phyloP scores from a whole-genome alignment of 1,284 basidiomycete species.

The Heterobasidion annosum region DNA sequence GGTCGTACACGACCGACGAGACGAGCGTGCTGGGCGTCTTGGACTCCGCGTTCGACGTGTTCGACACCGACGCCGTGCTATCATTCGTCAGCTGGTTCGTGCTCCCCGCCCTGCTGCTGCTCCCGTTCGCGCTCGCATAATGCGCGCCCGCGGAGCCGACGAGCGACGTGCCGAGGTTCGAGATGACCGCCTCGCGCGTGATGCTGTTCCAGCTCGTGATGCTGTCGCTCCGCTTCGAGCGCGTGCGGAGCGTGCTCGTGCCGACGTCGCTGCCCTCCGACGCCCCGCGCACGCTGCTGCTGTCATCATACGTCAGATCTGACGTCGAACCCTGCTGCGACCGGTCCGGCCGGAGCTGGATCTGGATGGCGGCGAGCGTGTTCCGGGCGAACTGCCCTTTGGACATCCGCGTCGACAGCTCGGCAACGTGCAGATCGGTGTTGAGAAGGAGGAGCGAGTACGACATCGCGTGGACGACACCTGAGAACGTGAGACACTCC shows the following conservation, averaged over 20 bases:
- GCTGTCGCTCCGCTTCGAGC: slow-evolving; percentile 71
- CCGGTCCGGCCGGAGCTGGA: slow-evolving; percentile 51
- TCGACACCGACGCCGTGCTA: slow-evolving; percentile 14
- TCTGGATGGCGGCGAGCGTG: slow-evolving; percentile 79
- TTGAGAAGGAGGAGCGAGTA: slow-evolving; percentile 94
- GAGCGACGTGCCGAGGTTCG: slow-evolving; percentile 23
- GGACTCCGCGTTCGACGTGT: slow-evolving; percentile 24
- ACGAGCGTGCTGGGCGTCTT: slow-evolving; percentile 23
- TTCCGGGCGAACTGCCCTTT: slow-evolving; percentile 90
- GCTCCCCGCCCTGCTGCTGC: neutral
- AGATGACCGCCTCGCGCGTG: slow-evolving; percentile 42
- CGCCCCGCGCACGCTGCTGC: slow-evolving; percentile 42
- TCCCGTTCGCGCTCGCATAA: slow-evolving; percentile 33
- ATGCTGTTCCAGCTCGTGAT: slow-evolving; percentile 78
- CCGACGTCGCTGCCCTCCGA: slow-evolving; percentile 35
- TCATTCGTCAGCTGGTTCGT: slow-evolving; percentile 11
- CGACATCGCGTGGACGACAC: slow-evolving; percentile 86
- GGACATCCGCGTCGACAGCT: slow-evolving; percentile 86
- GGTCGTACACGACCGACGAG: slow-evolving; percentile 40
- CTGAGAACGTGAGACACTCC: slow-evolving; percentile 25
- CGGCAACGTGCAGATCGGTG: slow-evolving; percentile 95
- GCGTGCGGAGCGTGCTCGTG: slow-evolving; percentile 34
- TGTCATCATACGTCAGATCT: slow-evolving; percentile 63
- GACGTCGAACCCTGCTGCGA: slow-evolving; percentile 39
- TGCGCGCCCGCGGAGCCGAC: slow-evolving; percentile 30